These are phyloP conservation scores for Graphilbum ipis-grandicollis DNA, from an alignment of 2,329 filamentous ascomycete species.

Conservation along the genomic window DNA sequence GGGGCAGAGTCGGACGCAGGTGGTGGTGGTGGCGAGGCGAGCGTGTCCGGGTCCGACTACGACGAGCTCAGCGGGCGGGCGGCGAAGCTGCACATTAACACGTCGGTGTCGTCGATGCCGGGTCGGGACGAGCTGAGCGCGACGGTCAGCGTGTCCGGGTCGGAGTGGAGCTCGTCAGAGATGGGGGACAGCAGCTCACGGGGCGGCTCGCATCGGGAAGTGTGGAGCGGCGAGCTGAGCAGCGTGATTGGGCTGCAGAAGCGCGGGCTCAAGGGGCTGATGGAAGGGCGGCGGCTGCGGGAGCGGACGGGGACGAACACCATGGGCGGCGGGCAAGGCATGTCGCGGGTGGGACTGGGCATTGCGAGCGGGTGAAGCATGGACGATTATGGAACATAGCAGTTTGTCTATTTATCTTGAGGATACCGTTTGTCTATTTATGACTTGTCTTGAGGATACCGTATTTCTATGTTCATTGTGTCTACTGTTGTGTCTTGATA, in stretches of 20 bases:
- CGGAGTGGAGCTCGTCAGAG: slow-evolving; percentile 40
- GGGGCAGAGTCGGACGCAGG: slow-evolving; percentile 3
- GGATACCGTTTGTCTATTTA: neutral
- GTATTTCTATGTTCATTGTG: no score
- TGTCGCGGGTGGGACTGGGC: slow-evolving; percentile 7
- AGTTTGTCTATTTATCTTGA: neutral
- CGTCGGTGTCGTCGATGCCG: slow-evolving; percentile 16
- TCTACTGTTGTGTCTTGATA: no score
- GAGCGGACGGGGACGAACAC: slow-evolving; percentile 40
- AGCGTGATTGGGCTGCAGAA: slow-evolving; percentile 94
- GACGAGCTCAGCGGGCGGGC: slow-evolving; percentile 17
- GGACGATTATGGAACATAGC: neutral
- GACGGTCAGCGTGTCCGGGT: slow-evolving; percentile 31
- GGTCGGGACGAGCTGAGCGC: slow-evolving; percentile 31
- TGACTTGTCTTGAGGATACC: neutral
- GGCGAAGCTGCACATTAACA: slow-evolving; percentile 31
- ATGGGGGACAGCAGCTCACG: slow-evolving; percentile 31
- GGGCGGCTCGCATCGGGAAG: slow-evolving; percentile 27
- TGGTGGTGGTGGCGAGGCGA: slow-evolving; percentile 8
- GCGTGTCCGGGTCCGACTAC: slow-evolving; percentile 1
- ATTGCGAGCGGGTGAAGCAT: slow-evolving; percentile 7
- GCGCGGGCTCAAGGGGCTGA: slow-evolving; percentile 72
- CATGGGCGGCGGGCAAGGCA: neutral
- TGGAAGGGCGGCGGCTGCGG: slow-evolving; percentile 80
- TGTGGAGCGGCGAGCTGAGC: slow-evolving; percentile 70